phyloP scores from a whole-genome alignment of 2,329 filamentous ascomycete species.

The Didymella keratinophila region DNA sequence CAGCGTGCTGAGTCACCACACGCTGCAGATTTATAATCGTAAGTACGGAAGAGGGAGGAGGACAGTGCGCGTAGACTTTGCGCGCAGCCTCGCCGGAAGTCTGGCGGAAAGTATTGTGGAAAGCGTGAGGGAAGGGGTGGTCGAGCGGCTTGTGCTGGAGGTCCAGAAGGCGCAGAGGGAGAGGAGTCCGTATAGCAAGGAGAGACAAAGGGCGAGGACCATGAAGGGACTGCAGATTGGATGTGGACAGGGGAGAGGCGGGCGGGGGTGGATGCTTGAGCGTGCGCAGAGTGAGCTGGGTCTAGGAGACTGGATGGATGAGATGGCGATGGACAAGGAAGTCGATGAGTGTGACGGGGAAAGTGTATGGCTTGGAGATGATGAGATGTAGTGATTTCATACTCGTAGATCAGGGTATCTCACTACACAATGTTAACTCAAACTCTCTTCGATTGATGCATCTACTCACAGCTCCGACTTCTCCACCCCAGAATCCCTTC shows the following conservation, averaged over 20 bases:
- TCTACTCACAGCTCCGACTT: conserved; percentile 51
- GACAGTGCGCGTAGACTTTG: not conserved
- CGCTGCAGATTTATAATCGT: not conserved
- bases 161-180: not conserved
- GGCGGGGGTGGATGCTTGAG: not conserved
- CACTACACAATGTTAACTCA: conserved; percentile 37
- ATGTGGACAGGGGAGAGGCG: not conserved
- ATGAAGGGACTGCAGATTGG: not conserved
- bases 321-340: not conserved
- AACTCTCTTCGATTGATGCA: conserved; percentile 16
- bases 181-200: not conserved
- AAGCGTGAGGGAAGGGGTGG: not conserved
- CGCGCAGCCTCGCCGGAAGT: not conserved
- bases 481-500: conserved; percentile 23
- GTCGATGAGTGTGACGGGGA: not conserved
- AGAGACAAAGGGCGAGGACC: not conserved
- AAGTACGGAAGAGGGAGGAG: not conserved
- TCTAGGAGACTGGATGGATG: not conserved
- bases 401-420: conserved; percentile 39
- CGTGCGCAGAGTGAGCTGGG: not conserved
- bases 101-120: not conserved
- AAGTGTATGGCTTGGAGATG: too few relatives aligned
- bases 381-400: not conserved
- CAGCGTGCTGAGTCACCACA: not conserved
- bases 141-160: not conserved